These are phyloP conservation scores for Malus sieversii DNA, from an alignment of 306 rosid genomes.

Conservation along the genomic window DNA sequence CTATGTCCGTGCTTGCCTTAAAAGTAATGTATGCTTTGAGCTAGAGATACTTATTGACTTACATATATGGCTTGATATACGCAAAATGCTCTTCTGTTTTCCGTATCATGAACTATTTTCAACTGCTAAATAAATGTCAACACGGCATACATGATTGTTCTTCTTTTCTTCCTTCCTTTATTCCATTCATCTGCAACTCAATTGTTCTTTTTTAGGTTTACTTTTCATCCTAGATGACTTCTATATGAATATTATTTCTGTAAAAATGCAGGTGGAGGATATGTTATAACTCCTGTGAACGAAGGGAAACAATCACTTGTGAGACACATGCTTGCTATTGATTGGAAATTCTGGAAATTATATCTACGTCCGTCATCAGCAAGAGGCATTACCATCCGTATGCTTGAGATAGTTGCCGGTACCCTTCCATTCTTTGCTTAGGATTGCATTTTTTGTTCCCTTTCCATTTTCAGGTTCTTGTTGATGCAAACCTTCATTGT, in stretches of 20 bases:
- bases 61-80: slow-evolving; percentile 6
- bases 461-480: neutral
- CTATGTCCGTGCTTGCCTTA: slow-evolving; percentile 83
- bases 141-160: neutral
- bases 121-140: neutral
- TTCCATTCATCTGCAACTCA: neutral
- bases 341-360: slow-evolving; percentile 87
- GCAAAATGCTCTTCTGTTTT: neutral
- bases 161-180: no score
- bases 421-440: slow-evolving; percentile 13
- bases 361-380: slow-evolving; percentile 55
- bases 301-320: slow-evolving; percentile 68
- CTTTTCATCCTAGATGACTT: neutral
- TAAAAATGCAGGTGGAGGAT: slow-evolving; percentile 73
- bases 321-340: slow-evolving; percentile 85
- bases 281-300: slow-evolving; percentile 64
- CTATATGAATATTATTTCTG: neutral
- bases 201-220: neutral
- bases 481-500: neutral
- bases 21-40: slow-evolving; percentile 74
- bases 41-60: slow-evolving; percentile 13
- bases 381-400: slow-evolving; percentile 56
- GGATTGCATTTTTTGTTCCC: neutral
- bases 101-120: neutral
- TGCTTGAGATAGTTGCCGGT: slow-evolving; percentile 87